Conservation (phyloP, 1,284 basidiomycete species). For the Ceratobasidium sp. region DNA sequence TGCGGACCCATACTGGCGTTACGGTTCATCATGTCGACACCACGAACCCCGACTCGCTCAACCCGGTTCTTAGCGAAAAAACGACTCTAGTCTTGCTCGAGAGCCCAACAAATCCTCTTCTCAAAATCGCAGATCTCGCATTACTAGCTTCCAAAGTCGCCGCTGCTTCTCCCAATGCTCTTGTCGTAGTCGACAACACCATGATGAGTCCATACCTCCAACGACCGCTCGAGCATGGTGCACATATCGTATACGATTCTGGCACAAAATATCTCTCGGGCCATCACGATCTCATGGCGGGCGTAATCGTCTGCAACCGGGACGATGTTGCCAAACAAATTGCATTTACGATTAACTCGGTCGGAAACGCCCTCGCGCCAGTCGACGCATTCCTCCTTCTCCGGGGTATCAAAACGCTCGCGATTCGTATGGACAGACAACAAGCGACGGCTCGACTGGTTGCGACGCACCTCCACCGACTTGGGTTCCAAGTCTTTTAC, state of each 20-base stretch:
- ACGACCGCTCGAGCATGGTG: conserved; percentile 94
- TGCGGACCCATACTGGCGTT: conserved; percentile 89
- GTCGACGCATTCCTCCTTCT: conserved; percentile 97
- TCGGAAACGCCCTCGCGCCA: conserved; percentile 96
- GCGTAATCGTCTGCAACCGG: conserved; percentile 91
- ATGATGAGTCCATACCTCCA: conserved; percentile 99
- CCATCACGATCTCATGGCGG: conserved; percentile 99
- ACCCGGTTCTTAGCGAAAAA: conserved; percentile 77
- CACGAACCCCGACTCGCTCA: conserved; percentile 76
- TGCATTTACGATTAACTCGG: conserved; percentile 94
- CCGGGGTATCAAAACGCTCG: conserved; percentile 96
- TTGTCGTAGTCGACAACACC: conserved; percentile 97
- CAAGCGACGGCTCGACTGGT: conserved; percentile 88
- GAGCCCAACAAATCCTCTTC: conserved; percentile 96
- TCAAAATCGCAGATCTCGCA: conserved; percentile 95
- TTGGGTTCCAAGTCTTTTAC: conserved; percentile 96
- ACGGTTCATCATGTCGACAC: conserved; percentile 96
- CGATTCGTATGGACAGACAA: conserved; percentile 96
- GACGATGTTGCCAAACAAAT: conserved; percentile 93
- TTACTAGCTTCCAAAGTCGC: conserved; percentile 86
- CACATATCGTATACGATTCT: conserved; percentile 97
- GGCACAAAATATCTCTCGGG: conserved; percentile 98
- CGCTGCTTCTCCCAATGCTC: conserved; percentile 81
- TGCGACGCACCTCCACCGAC: conserved; percentile 86
- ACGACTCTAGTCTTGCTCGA: conserved; percentile 96